Evolutionary conservation across 2,329 filamentous ascomycete genomes (phyloP).

Genomic region (Colletotrichum cereale): DNA sequence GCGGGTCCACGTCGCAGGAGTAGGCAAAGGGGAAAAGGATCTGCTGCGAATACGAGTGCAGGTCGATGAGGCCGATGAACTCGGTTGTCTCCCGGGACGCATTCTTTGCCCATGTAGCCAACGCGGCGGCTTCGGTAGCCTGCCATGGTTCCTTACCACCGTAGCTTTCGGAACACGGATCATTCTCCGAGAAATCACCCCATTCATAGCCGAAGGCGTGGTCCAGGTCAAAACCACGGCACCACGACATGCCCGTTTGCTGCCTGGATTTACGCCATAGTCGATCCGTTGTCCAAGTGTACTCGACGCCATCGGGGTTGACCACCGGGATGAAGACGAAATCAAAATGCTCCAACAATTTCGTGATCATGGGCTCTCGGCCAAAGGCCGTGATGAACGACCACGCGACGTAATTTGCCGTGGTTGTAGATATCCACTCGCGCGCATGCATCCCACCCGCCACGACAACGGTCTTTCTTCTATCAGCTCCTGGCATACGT

Average conservation of each 20-base stretch:
- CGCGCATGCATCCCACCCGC: constrained; percentile 91
- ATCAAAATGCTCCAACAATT: constrained; percentile 86
- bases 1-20: constrained; percentile 81
- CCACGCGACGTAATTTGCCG: constrained; percentile 92
- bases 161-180: constrained; percentile 93
- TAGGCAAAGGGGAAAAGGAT: constrained; percentile 93
- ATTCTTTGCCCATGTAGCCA: constrained; percentile 87
- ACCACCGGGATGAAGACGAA: constrained; percentile 88
- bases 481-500: constrained; percentile 52
- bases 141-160: constrained; percentile 87
- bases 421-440: constrained; percentile 96
- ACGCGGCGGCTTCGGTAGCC: constrained; percentile 79
- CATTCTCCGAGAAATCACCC: constrained; percentile 67
- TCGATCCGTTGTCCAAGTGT: constrained; percentile 91
- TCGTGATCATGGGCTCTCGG: constrained; percentile 77
- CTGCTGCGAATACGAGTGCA: constrained; percentile 96
- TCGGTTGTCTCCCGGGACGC: constrained; percentile 79
- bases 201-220: constrained; percentile 88
- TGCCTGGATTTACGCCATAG: constrained; percentile 97
- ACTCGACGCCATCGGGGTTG: constrained; percentile 95
- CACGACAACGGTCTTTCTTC: constrained; percentile 81
- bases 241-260: constrained; percentile 83
- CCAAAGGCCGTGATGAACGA: constrained; percentile 87
- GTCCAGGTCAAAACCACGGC: constrained; percentile 89
- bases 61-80: constrained; percentile 88